Conservation (phyloP, 192 early-diverging fungal genomes). For the Backusella mclennaniae region DNA sequence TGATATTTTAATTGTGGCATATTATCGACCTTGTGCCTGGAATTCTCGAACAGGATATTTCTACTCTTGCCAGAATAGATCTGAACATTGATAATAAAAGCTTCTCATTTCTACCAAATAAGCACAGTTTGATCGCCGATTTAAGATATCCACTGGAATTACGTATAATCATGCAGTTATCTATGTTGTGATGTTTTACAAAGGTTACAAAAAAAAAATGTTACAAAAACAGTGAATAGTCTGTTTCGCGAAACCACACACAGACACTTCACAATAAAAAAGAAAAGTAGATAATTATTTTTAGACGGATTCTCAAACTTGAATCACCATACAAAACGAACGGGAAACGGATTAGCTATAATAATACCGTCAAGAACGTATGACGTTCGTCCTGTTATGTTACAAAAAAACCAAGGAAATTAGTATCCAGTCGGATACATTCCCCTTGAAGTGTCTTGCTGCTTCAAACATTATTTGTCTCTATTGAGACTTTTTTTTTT, state of each 20-base stretch:
- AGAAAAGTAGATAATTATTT: background rate
- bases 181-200: background rate
- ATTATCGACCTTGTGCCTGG: background rate
- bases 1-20: background rate
- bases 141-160: background rate
- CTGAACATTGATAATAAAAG: background rate
- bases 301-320: background rate
- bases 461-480: background rate
- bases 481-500: background rate
- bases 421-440: background rate
- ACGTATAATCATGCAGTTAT: background rate
- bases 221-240: background rate
- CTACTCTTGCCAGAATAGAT: background rate
- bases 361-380: background rate
- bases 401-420: background rate
- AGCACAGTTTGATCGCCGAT: background rate
- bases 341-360: background rate
- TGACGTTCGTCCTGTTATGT: background rate
- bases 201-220: background rate
- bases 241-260: background rate
- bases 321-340: background rate
- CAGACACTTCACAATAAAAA: background rate
- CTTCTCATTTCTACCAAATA: background rate
- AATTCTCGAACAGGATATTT: background rate
- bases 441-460: background rate